Percentiles rank a stretch among this genome's conserved stretches.
phyloP scores from a whole-genome alignment of 1,284 basidiomycete species.

The Thecaphora frezii region DNA sequence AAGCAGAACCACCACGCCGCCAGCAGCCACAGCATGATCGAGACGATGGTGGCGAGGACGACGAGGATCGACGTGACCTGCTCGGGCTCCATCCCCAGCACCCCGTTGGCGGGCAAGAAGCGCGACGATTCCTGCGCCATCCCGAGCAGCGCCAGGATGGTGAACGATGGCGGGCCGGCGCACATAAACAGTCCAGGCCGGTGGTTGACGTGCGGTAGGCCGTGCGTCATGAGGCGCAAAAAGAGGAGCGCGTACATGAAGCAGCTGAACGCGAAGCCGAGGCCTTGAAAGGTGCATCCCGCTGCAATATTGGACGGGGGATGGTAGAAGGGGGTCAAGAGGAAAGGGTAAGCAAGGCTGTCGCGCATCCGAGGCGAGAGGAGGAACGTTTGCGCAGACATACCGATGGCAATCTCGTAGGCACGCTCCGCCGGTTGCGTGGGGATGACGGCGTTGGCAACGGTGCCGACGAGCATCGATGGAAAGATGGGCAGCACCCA shows the following conservation, averaged over 20 bases:
- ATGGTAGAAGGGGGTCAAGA: background rate
- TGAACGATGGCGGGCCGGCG: slow-evolving; percentile 31
- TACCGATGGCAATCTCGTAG: slow-evolving; percentile 13
- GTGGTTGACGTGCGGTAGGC: slow-evolving; percentile 11
- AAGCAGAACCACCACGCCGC: slow-evolving; percentile 24
- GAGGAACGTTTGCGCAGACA: slow-evolving; percentile 2
- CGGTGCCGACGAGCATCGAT: slow-evolving; percentile 31
- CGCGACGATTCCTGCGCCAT: slow-evolving; percentile 4
- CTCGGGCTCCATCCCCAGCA: background rate
- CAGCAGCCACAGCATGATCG: slow-evolving; percentile 22
- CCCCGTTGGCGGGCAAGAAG: slow-evolving; percentile 8
- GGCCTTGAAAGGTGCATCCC: slow-evolving; percentile 23
- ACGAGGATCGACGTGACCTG: slow-evolving; percentile 1
- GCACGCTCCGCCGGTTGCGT: slow-evolving; percentile 6
- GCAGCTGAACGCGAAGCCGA: slow-evolving; percentile 18
- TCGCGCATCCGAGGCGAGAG: no score
- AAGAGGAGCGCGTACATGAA: slow-evolving; percentile 32
- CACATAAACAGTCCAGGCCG: slow-evolving; percentile 29
- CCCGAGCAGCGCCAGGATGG: slow-evolving; percentile 24
- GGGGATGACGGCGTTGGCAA: slow-evolving; percentile 7
- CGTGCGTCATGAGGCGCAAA: slow-evolving; percentile 19
- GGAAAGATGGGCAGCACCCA: slow-evolving; percentile 38
- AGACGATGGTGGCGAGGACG: slow-evolving; percentile 2
- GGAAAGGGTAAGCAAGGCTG: no score
- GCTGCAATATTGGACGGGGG: background rate